Evolutionary conservation across 2,329 filamentous ascomycete genomes (phyloP).

Genomic region (Hysterium pulicare): DNA sequence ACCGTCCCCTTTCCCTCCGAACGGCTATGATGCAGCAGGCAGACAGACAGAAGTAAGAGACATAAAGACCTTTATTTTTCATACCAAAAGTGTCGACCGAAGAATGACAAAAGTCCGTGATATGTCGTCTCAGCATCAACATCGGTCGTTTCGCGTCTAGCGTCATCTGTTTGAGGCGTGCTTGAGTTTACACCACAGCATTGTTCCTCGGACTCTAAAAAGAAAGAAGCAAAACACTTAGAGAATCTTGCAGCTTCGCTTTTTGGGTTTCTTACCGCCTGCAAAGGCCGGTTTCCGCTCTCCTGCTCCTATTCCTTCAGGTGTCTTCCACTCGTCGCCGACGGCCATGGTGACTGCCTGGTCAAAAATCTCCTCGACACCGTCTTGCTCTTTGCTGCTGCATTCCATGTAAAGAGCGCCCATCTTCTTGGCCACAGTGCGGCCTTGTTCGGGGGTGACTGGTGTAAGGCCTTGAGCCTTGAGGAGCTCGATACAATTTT

Average conservation of each 20-base stretch:
- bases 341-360: slow-evolving; percentile 87
- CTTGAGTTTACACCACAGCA: too few species aligned
- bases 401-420: slow-evolving; percentile 95
- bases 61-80: neutral
- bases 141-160: slow-evolving; percentile 41
- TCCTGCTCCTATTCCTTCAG: slow-evolving; percentile 19
- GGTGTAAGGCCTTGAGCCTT: slow-evolving; percentile 96
- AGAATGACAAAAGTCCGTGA: slow-evolving; percentile 24
- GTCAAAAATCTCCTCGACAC: slow-evolving; percentile 96
- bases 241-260: slow-evolving; percentile 38
- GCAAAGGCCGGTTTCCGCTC: slow-evolving; percentile 21
- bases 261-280: slow-evolving; percentile 35
- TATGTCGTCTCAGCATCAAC: slow-evolving; percentile 39
- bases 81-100: slow-evolving; percentile 4
- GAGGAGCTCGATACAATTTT: slow-evolving; percentile 96
- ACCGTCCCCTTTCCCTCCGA: slow-evolving; percentile 2
- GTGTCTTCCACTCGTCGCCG: slow-evolving; percentile 56
- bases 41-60: neutral
- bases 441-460: slow-evolving; percentile 86
- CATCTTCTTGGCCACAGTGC: slow-evolving; percentile 88
- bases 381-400: slow-evolving; percentile 94
- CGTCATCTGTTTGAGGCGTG: slow-evolving; percentile 36
- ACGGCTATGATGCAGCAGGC: slow-evolving; percentile 4
- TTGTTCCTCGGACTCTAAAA: slow-evolving; percentile 14
- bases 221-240: slow-evolving; percentile 21